Evolutionary conservation across 331 rosid species (phyloP), one percentile per base, ranked within the genome.

Genomic region (Acacia pycnantha): DNA sequence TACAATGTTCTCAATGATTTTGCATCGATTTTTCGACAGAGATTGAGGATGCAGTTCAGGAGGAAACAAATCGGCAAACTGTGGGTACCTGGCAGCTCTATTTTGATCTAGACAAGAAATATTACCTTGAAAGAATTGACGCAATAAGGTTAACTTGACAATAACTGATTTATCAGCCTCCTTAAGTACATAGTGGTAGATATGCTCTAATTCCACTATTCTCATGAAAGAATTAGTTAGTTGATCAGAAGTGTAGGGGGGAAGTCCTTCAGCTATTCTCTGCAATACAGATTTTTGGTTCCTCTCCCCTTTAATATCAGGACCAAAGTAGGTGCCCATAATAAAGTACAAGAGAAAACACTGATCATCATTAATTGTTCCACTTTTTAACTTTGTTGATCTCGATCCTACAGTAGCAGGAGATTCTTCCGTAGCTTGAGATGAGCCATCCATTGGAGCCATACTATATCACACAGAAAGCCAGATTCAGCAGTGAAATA

Each of bases 241-340:
- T 75, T 90, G 91, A 68, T 81, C 82, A 51, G 58, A 44, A 6
- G 89, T 82, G 84, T 90, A 90, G 2, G 93, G 93, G 61, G 94
- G 92, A 77, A 89, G 85, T 62, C 91, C 92, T 73, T 89, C 92
- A 2, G 91, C 89, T 59, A 89, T 75, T 86, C 93, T 90, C 68
- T 89, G 92, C 84, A 89, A 84, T 8, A 90, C 70, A 27, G 93
- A 87, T 83, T 85, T 90, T 58, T 79, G 82, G 11, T 69, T 66
- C 79, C 58, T 54, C 68, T 82, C 80, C 1, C 81, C 86, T 84
- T 87, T 90, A 73, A 90, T 81, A 56, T 85, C 85, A 19, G 97
- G 95, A 46, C 76, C 76, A 46, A 71, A 71, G 76, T 71, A 46
- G 40, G 37, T 71, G 19, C 76, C 76, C 76, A 46, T 46, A 15